Conservation (phyloP, 106 monocot species). For the Allium sativum region DNA sequence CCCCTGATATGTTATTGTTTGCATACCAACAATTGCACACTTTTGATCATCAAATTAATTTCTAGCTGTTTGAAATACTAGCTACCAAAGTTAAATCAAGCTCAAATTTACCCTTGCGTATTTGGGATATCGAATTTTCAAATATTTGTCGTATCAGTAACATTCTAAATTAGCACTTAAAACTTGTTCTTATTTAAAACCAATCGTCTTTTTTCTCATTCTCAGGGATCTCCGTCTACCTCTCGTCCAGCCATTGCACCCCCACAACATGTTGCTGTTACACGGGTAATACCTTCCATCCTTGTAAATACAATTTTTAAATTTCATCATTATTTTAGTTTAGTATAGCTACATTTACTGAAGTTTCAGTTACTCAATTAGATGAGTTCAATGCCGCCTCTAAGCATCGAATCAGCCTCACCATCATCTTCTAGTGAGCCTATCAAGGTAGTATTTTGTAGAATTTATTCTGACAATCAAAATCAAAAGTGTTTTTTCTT, state of each 20-base stretch:
- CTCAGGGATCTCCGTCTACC: not conserved
- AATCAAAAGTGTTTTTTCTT: too few species aligned
- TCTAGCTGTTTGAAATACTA: too few species aligned
- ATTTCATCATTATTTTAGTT: not conserved
- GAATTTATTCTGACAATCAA: too few species aligned
- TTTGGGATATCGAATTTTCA: too few species aligned
- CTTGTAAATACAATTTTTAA: not conserved
- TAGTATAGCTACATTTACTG: not conserved
- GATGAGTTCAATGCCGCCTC: slow-evolving; percentile 10
- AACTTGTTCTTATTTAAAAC: too few species aligned
- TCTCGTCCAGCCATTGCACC: slow-evolving; percentile 9
- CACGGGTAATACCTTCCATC: slow-evolving; percentile 5
- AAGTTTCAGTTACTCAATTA: not conserved
- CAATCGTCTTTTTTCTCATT: not conserved
- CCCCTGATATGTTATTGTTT: too few species aligned
- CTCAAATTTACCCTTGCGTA: too few species aligned
- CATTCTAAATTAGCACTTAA: too few species aligned
- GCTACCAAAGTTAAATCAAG: too few species aligned
- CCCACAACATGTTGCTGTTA: slow-evolving; percentile 5
- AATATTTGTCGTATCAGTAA: too few species aligned
- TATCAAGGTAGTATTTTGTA: not conserved
- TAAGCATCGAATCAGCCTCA: not conserved
- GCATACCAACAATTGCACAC: too few species aligned
- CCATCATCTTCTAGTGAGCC: slow-evolving; percentile 1
- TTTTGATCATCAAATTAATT: too few species aligned